These are phyloP conservation scores for Spongispora temasekensis DNA, from an alignment of 1,284 basidiomycete genomes.

Conservation along the genomic window DNA sequence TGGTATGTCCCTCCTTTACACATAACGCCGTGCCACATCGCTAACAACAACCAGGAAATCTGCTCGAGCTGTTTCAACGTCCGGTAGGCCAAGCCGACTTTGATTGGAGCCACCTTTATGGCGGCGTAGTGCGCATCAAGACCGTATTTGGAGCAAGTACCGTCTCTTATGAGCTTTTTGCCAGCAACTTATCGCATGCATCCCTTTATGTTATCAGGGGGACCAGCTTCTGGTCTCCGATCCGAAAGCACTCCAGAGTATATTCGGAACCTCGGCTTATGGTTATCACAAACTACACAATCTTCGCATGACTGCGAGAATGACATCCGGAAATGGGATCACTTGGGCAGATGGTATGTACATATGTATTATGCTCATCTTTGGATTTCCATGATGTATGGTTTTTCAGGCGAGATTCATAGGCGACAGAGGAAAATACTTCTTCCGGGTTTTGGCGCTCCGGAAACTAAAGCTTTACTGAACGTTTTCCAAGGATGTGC, in stretches of 20 bases:
- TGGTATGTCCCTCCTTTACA: constrained; percentile 18
- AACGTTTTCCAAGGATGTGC: constrained; percentile 35
- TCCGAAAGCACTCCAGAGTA: constrained; percentile 44
- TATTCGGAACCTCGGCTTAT: constrained; percentile 42
- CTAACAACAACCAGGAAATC: constrained; percentile 21
- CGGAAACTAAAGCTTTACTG: constrained; percentile 42
- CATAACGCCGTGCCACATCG: background rate
- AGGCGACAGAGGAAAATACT: constrained; percentile 46
- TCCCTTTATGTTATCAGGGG: constrained; percentile 13
- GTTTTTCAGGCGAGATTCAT: constrained; percentile 42
- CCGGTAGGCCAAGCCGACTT: constrained; percentile 29
- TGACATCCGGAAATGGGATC: constrained; percentile 41
- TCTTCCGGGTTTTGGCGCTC: constrained; percentile 44
- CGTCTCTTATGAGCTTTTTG: background rate
- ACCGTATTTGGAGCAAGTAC: constrained; percentile 25
- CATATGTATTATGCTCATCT: background rate
- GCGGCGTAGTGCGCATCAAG: constrained; percentile 32
- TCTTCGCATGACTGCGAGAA: constrained; percentile 31
- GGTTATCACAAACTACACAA: constrained; percentile 40
- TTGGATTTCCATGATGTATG: background rate
- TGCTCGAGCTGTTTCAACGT: constrained; percentile 26
- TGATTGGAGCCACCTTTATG: constrained; percentile 34
- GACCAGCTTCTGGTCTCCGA: constrained; percentile 36
- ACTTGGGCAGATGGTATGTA: constrained; percentile 45
- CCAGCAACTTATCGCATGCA: background rate